These are phyloP conservation scores for Rhizopogon vinicolor DNA, from an alignment of 768 basidiomycete genomes.

Conservation along the genomic window DNA sequence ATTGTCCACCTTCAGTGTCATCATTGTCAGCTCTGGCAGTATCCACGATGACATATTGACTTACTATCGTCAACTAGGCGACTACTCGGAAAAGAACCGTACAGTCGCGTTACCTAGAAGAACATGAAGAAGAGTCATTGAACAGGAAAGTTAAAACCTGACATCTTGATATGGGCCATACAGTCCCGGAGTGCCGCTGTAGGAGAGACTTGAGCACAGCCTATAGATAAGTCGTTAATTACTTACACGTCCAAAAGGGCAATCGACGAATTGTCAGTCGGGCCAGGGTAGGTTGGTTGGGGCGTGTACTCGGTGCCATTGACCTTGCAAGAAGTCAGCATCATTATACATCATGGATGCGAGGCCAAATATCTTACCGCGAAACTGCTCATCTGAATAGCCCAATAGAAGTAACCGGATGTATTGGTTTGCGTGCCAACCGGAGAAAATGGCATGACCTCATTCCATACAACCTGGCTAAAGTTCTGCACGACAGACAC, in stretches of 20 bases:
- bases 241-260: conserved; percentile 74
- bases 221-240: neutral
- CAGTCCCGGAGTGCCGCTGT: conserved; percentile 65
- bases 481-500: conserved; percentile 58
- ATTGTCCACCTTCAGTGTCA: conserved; percentile 49
- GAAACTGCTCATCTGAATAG: conserved; percentile 53
- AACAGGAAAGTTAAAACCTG: conserved; percentile 12
- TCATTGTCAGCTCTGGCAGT: neutral
- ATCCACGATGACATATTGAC: conserved; percentile 9
- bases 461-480: conserved; percentile 65
- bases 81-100: conserved; percentile 51
- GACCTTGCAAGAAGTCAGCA: conserved; percentile 35
- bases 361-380: conserved; percentile 34
- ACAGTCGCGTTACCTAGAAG: conserved; percentile 62
- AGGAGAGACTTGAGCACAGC: neutral
- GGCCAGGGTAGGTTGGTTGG: conserved; percentile 58
- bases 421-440: conserved; percentile 49
- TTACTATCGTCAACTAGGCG: conserved; percentile 63
- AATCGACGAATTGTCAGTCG: conserved; percentile 51
- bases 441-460: conserved; percentile 71
- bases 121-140: conserved; percentile 1
- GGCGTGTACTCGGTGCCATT: conserved; percentile 50
- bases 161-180: conserved; percentile 81
- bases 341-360: neutral
- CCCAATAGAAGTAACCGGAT: conserved; percentile 77